These are phyloP conservation scores for Alternaria alternata DNA, from an alignment of 2,329 filamentous ascomycete genomes.

Conservation along the genomic window DNA sequence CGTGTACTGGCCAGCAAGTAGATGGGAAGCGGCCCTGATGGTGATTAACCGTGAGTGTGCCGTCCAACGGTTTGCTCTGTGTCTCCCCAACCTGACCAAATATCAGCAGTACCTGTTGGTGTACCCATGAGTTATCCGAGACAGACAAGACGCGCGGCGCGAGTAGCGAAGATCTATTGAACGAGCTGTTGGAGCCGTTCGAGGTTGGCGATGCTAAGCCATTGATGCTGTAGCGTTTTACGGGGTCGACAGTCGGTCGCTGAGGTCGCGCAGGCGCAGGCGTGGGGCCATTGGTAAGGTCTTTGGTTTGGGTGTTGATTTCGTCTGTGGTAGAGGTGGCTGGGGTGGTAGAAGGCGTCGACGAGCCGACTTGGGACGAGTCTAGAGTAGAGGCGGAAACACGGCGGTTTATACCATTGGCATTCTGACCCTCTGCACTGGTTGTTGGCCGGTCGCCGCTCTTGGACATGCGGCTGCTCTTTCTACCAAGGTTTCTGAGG, in stretches of 20 bases:
- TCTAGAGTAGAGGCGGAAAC: conserved; percentile 69
- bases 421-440: conserved; percentile 28
- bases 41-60: conserved; percentile 79
- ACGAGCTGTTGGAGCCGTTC: conserved; percentile 58
- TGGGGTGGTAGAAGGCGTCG: conserved; percentile 71
- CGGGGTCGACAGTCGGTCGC: conserved; percentile 44
- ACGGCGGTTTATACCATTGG: conserved; percentile 57
- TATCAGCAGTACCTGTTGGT: conserved; percentile 87
- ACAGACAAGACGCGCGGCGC: conserved; percentile 83
- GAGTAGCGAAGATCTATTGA: conserved; percentile 75
- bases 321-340: conserved; percentile 77
- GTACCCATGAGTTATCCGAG: conserved; percentile 86
- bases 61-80: conserved; percentile 73
- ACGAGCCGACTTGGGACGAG: conserved; percentile 67
- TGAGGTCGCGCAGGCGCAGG: conserved; percentile 58
- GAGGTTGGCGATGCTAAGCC: conserved; percentile 63
- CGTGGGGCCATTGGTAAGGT: conserved; percentile 57
- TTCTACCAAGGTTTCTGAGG: conserved; percentile 77
- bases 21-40: conserved; percentile 86
- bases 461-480: conserved; percentile 73
- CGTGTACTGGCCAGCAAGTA: conserved; percentile 84
- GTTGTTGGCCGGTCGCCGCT: conserved; percentile 23
- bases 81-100: conserved; percentile 82
- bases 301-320: conserved; percentile 67
- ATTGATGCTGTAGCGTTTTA: conserved; percentile 66